These are phyloP conservation scores for Adenanthera pavonina DNA, from an alignment of 306 rosid species.

Conservation along the genomic window DNA sequence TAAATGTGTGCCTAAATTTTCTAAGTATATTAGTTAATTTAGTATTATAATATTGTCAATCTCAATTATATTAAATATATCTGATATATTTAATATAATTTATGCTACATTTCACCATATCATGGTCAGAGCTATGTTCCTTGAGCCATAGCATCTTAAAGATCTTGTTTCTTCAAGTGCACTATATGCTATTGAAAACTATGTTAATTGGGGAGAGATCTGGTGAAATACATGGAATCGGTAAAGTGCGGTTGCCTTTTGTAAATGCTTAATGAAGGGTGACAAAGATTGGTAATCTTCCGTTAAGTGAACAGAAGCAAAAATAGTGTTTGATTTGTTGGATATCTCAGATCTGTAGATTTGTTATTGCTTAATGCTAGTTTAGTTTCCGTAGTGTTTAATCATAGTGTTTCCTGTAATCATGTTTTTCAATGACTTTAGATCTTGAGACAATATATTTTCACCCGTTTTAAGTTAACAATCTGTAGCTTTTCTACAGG, in stretches of 20 bases:
- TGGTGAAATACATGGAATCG: neutral
- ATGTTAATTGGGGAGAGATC: neutral
- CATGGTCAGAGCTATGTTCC: neutral
- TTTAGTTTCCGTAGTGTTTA: conserved; percentile 7
- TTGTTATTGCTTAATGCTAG: conserved; percentile 23
- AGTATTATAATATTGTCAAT: neutral
- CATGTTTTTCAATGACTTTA: conserved; percentile 18
- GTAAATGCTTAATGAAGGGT: conserved; percentile 5
- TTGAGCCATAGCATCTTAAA: neutral
- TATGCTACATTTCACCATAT: neutral
- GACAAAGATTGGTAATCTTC: neutral
- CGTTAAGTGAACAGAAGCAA: conserved; percentile 18
- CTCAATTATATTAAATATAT: neutral
- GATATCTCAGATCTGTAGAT: neutral
- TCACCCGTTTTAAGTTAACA: neutral
- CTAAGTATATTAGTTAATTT: neutral
- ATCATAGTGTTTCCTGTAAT: neutral
- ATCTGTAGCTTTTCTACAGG: neutral
- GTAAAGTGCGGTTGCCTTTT: neutral
- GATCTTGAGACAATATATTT: neutral
- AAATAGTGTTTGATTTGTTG: neutral
- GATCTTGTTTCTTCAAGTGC: neutral
- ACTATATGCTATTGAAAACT: neutral
- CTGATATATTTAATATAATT: neutral
- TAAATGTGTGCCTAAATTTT: neutral